These are phyloP conservation scores for Tylopilus intermedius DNA, from an alignment of 768 basidiomycete species.

Conservation along the genomic window DNA sequence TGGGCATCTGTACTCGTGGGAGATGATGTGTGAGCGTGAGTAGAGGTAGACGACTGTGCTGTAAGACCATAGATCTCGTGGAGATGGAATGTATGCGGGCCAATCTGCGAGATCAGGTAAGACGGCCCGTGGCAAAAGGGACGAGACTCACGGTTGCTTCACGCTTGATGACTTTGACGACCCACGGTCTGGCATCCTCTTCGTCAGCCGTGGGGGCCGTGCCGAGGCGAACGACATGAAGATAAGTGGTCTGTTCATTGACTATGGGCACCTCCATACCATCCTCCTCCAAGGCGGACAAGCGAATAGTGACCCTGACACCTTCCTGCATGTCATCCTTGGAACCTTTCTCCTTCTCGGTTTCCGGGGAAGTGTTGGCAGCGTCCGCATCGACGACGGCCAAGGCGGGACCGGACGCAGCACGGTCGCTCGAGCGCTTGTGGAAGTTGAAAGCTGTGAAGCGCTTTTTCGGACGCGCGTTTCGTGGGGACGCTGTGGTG, in stretches of 20 bases:
- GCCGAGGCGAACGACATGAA: slow-evolving; percentile 76
- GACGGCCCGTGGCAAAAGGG: not conserved
- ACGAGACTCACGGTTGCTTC: slow-evolving; percentile 65
- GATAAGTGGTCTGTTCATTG: slow-evolving; percentile 87
- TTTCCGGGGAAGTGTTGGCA: slow-evolving; percentile 25
- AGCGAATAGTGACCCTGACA: slow-evolving; percentile 70
- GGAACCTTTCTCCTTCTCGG: slow-evolving; percentile 39
- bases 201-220: slow-evolving; percentile 34
- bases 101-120: slow-evolving; percentile 53
- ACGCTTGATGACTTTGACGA: slow-evolving; percentile 87
- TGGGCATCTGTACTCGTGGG: slow-evolving; percentile 35
- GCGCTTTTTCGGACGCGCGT: slow-evolving; percentile 40
- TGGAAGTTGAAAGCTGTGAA: slow-evolving; percentile 69
- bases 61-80: slow-evolving; percentile 94
- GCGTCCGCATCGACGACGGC: slow-evolving; percentile 71
- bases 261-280: slow-evolving; percentile 60
- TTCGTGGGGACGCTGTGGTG: slow-evolving; percentile 13
- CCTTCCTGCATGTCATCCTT: slow-evolving; percentile 55
- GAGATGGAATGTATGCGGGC: slow-evolving; percentile 88
- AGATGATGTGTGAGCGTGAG: slow-evolving; percentile 35
- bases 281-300: slow-evolving; percentile 77
- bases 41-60: slow-evolving; percentile 41
- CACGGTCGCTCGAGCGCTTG: slow-evolving; percentile 45
- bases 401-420: slow-evolving; percentile 71
- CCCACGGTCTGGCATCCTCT: slow-evolving; percentile 75